These are phyloP conservation scores for Cyclaneusma minus DNA, from an alignment of 2,329 filamentous ascomycete genomes.

Conservation along the genomic window DNA sequence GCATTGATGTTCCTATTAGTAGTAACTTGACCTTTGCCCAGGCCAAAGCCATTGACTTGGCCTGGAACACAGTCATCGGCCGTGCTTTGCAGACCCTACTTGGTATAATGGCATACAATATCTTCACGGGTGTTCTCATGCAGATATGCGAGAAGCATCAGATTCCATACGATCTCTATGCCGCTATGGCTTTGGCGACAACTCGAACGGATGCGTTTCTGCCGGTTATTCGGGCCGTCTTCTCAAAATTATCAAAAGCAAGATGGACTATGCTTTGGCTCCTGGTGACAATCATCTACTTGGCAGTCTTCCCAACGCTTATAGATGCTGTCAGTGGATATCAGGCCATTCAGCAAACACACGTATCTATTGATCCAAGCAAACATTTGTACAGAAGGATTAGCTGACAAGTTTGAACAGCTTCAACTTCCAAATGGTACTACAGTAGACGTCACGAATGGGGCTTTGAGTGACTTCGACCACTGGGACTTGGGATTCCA, in stretches of 20 bases:
- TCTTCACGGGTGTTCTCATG: slow-evolving; percentile 7
- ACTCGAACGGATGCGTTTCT: too few relatives aligned
- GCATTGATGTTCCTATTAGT: too few relatives aligned
- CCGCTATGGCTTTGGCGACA: slow-evolving; percentile 4
- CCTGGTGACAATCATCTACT: slow-evolving; percentile 5
- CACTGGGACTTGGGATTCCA: too few relatives aligned
- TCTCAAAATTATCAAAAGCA: too few relatives aligned
- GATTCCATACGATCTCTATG: slow-evolving; percentile 8
- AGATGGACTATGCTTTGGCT: slow-evolving; percentile 6
- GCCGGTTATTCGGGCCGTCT: too few relatives aligned
- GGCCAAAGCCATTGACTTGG: slow-evolving; percentile 7
- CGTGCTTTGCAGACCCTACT: slow-evolving; percentile 6
- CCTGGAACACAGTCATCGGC: slow-evolving; percentile 8
- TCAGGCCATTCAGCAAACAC: slow-evolving; percentile 4
- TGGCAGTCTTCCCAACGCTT: slow-evolving; percentile 4
- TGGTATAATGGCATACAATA: slow-evolving; percentile 5
- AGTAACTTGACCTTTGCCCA: slow-evolving; percentile 3
- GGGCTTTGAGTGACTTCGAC: too few relatives aligned
- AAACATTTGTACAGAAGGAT: too few relatives aligned
- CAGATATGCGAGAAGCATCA: slow-evolving; percentile 4
- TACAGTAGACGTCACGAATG: too few relatives aligned
- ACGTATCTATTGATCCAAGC: too few relatives aligned
- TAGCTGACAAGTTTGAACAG: too few relatives aligned
- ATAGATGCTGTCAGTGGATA: slow-evolving; percentile 7
- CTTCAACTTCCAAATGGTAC: too few relatives aligned